Percentiles rank a stretch among this genome's conserved stretches.
Conservation (phyloP, 768 basidiomycete species). For the Podaxis sp. region DNA sequence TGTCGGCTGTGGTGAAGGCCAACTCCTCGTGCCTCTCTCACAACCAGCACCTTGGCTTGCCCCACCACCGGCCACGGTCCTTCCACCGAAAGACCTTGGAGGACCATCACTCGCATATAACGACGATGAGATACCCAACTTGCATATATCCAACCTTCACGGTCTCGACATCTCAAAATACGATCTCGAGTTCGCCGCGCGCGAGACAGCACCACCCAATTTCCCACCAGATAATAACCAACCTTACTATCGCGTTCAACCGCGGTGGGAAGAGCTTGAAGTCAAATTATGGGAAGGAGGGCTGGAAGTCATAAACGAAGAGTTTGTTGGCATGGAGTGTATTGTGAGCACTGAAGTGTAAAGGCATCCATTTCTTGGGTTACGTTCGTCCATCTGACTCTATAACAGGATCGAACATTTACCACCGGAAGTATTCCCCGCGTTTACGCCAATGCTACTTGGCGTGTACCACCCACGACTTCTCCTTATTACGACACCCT, state of each 20-base stretch:
- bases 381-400: background rate
- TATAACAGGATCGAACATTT: slow-evolving; percentile 74
- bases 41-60: slow-evolving; percentile 72
- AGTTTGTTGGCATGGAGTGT: slow-evolving; percentile 62
- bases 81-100: slow-evolving; percentile 21
- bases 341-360: slow-evolving; percentile 83
- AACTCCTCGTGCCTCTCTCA: slow-evolving; percentile 62
- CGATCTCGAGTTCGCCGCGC: slow-evolving; percentile 52
- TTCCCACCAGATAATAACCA: background rate
- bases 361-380: slow-evolving; percentile 21
- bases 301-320: slow-evolving; percentile 60
- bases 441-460: slow-evolving; percentile 67
- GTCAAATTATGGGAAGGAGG: slow-evolving; percentile 74
- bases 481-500: slow-evolving; percentile 81
- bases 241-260: slow-evolving; percentile 20
- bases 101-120: slow-evolving; percentile 28
- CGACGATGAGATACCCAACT: slow-evolving; percentile 46
- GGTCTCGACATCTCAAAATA: slow-evolving; percentile 63
- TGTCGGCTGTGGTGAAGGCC: slow-evolving; percentile 81
- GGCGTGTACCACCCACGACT: slow-evolving; percentile 73
- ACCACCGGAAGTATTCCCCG: slow-evolving; percentile 47
- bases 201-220: slow-evolving; percentile 39
- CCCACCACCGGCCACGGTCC: slow-evolving; percentile 33
- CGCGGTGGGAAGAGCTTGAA: slow-evolving; percentile 67
- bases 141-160: slow-evolving; percentile 51